Conservation (phyloP, 345 rosid species). For the Camelina laxa region DNA sequence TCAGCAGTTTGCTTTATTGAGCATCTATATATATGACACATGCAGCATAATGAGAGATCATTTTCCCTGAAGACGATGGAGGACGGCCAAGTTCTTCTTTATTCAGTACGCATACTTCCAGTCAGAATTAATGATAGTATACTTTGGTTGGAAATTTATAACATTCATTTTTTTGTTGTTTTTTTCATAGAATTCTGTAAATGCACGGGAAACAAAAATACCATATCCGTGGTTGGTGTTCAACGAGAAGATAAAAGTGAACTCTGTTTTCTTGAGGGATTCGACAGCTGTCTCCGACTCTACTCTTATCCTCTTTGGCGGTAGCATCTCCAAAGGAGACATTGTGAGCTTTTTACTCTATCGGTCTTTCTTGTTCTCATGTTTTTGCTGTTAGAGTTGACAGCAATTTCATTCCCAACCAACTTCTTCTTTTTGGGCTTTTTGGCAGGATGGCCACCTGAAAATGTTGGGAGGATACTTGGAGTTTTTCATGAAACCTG, state of each 20-base stretch:
- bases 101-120: conserved; percentile 62
- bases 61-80: conserved; percentile 95
- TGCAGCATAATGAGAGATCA: conserved; percentile 79
- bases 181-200: conserved; percentile 70
- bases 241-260: conserved; percentile 94
- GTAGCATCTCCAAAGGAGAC: conserved; percentile 69
- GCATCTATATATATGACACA: conserved; percentile 27
- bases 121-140: conserved; percentile 1
- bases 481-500: conserved; percentile 84
- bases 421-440: conserved; percentile 23
- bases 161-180: not conserved
- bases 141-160: conserved; percentile 27
- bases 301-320: conserved; percentile 81
- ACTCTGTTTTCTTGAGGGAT: conserved; percentile 86
- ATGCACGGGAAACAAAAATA: conserved; percentile 74
- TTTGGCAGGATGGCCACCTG: conserved; percentile 79
- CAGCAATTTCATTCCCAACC: not conserved
- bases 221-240: conserved; percentile 92
- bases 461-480: conserved; percentile 92
- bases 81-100: conserved; percentile 86
- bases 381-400: conserved; percentile 15
- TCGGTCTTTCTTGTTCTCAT: conserved; percentile 24
- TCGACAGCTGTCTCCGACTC: conserved; percentile 95
- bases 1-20: conserved; percentile 18
- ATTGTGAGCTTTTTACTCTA: conserved; percentile 50